Conservation (phyloP, 2,329 filamentous ascomycete genomes). For the Xylaria sp. region DNA sequence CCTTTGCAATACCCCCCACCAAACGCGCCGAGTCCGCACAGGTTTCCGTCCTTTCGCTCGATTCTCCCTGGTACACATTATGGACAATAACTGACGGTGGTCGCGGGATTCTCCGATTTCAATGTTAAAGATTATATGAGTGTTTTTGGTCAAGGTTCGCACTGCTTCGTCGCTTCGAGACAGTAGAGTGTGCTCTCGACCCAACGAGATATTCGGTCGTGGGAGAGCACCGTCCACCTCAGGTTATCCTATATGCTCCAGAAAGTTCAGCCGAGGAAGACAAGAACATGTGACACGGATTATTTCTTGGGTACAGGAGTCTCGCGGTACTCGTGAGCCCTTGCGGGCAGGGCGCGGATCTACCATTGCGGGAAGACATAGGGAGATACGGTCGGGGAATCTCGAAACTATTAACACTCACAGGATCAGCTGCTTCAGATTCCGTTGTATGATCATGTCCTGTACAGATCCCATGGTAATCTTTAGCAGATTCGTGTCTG, state of each 20-base stretch:
- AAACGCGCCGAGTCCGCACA: slow-evolving; percentile 7
- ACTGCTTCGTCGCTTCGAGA: slow-evolving; percentile 20
- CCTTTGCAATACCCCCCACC: slow-evolving; percentile 3
- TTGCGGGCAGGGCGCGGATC: slow-evolving; percentile 14
- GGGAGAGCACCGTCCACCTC: slow-evolving; percentile 12
- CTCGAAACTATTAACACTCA: slow-evolving; percentile 39
- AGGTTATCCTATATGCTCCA: slow-evolving; percentile 32
- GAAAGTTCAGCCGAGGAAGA: slow-evolving; percentile 28
- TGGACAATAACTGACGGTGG: slow-evolving; percentile 12
- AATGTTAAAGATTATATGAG: slow-evolving; percentile 10
- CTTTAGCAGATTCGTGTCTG: slow-evolving; percentile 69
- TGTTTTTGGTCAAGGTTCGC: slow-evolving; percentile 10
- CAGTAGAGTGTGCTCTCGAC: slow-evolving; percentile 7
- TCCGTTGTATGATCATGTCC: slow-evolving; percentile 82
- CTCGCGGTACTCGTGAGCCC: slow-evolving; percentile 20
- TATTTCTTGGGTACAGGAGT: slow-evolving; percentile 5
- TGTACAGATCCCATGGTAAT: slow-evolving; percentile 83
- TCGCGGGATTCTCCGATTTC: slow-evolving; percentile 10
- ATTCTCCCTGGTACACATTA: slow-evolving; percentile 21
- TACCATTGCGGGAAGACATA: slow-evolving; percentile 11
- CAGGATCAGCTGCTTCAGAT: slow-evolving; percentile 72
- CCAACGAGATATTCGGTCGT: slow-evolving; percentile 7
- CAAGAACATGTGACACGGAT: neutral
- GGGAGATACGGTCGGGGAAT: slow-evolving; percentile 17
- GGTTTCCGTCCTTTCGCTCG: slow-evolving; percentile 17